Evolutionary conservation across 352 stramenopile species (phyloP).

Genomic region (Phytophthora ramorum): DNA sequence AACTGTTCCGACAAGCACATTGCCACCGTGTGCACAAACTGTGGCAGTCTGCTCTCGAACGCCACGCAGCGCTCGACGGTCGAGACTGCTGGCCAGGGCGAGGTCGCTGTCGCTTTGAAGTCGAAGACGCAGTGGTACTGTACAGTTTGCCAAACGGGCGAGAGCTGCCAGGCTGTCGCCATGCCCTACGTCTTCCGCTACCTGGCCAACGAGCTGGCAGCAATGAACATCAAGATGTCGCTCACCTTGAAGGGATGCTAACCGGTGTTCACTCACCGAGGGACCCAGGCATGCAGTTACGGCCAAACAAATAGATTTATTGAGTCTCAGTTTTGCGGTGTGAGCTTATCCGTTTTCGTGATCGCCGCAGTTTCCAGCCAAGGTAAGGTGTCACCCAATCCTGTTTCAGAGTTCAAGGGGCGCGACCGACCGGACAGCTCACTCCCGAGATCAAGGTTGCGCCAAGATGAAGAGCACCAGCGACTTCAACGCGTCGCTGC

Average conservation of each 20-base stretch:
- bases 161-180: constrained; percentile 93
- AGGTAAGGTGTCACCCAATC: neutral
- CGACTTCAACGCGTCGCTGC: constrained; percentile 41
- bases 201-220: constrained; percentile 98
- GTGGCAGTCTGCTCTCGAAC: constrained; percentile 89
- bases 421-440: constrained; percentile 22
- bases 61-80: constrained; percentile 85
- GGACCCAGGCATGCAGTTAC: constrained; percentile 30
- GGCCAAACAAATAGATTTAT: constrained; percentile 49
- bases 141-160: constrained; percentile 87
- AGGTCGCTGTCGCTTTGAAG: constrained; percentile 90
- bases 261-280: constrained; percentile 11
- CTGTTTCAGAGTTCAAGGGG: constrained; percentile 21
- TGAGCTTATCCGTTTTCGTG: constrained; percentile 37
- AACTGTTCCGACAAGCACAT: constrained; percentile 99
- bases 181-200: constrained; percentile 99
- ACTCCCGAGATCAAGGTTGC: neutral
- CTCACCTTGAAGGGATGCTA: constrained; percentile 86
- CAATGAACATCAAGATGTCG: constrained; percentile 99
- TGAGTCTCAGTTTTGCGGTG: constrained; percentile 10
- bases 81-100: constrained; percentile 82
- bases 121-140: constrained; percentile 88
- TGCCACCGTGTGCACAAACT: constrained; percentile 96
- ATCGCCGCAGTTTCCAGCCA: neutral
- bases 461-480: constrained; percentile 42